Base-by-base conservation (phyloP, 1,139 yeast species). In the Tardiomyces blankii region DNA sequence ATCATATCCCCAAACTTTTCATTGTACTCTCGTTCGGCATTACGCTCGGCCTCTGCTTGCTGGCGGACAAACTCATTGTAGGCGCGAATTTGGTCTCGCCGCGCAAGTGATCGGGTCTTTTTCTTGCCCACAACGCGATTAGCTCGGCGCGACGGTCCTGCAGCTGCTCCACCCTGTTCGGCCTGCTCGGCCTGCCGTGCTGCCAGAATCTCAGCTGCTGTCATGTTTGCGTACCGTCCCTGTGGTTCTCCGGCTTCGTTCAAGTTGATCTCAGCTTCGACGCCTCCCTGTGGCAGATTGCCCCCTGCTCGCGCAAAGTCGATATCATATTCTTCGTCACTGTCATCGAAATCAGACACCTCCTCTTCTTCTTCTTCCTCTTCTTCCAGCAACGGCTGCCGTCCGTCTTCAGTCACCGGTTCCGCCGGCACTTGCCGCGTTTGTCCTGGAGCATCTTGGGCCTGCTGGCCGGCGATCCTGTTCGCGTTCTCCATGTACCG, bases 41-140 rank as follows among this genome's bases (percentile, higher is more conserved):
- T 49, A 9, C 57, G 49, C 35, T 55, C 54, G 16, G 54, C 58
- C 42, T 55, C 61, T 13, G 62, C 63, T 45, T 49, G 51, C 45
- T 59, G 59, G 16, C 65, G 49, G 39, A 62, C 55, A 44, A 53
- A 58, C 50, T 62, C 66, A 44, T 53, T 56, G 47, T 60, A 62
- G 16, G 63, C 63, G 13, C 65, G 46, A 16, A 60, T 53, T 39
- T 55, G 64, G 41, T 62, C 66, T 39, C 56, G 45, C 25, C 54
- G 47, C 2, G 62, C 65, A 40, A 62, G 54, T 18, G 64, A 58
- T 44, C 54, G 55, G 39, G 65, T 58, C 54, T 62, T 62, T 45
- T 62, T 62, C 14, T 60, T 50, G 18, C 66, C 66, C 2, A 62
- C 64, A 3, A 49, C 45, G 11, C 56, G 48, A 38, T 51, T 52